These are phyloP conservation scores for Passalora sequoiae DNA, from an alignment of 2,329 filamentous ascomycete species.

Conservation along the genomic window DNA sequence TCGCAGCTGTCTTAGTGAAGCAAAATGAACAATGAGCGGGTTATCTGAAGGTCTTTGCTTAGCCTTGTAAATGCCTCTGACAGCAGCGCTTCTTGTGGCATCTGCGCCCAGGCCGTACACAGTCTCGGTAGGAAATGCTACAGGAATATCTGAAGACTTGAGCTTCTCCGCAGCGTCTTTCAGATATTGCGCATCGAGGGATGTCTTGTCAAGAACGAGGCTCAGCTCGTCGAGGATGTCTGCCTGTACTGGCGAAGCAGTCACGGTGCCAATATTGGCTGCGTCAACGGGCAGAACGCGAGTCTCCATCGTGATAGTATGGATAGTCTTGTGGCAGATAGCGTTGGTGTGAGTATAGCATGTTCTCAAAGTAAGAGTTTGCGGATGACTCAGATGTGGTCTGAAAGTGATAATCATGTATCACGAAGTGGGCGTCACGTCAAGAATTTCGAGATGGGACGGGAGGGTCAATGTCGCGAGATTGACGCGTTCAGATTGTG, in stretches of 20 bases:
- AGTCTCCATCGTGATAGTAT: conserved; percentile 29
- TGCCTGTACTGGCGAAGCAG: conserved; percentile 23
- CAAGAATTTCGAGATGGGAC: background rate
- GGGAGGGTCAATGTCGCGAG: background rate
- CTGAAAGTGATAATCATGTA: background rate
- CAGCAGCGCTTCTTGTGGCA: conserved; percentile 76
- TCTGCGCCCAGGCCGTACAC: conserved; percentile 97
- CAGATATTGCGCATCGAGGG: conserved; percentile 50
- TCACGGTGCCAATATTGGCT: conserved; percentile 36
- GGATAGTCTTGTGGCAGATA: background rate
- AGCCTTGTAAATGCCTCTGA: conserved; percentile 84
- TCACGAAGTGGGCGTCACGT: too few relatives aligned
- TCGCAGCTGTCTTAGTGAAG: conserved; percentile 71
- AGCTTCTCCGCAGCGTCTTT: conserved; percentile 63
- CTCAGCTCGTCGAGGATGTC: conserved; percentile 36
- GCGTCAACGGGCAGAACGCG: conserved; percentile 39
- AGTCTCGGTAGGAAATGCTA: conserved; percentile 95
- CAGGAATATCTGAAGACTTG: conserved; percentile 62
- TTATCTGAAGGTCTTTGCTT: conserved; percentile 92
- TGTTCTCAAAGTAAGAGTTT: too few relatives aligned
- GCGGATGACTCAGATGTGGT: too few relatives aligned
- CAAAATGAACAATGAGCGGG: conserved; percentile 87
- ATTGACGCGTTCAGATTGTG: background rate
- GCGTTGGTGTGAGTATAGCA: background rate
- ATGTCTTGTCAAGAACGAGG: conserved; percentile 30